phyloP scores from a whole-genome alignment of 164 flowering plant genomes.

The Aristolochia fimbriata region DNA sequence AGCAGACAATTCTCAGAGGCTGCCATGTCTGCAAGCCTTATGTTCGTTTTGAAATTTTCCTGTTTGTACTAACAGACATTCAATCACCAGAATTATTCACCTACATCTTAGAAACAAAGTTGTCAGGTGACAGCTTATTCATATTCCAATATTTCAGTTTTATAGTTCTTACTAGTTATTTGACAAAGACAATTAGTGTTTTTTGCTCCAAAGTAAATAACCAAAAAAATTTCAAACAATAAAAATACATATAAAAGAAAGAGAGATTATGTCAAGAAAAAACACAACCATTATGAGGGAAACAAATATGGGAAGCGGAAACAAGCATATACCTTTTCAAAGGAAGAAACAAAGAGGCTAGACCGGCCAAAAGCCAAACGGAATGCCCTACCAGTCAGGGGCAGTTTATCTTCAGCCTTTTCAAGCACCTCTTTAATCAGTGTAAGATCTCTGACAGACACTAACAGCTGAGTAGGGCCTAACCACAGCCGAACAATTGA shows the following conservation, averaged over 20 bases:
- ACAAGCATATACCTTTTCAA: conserved; percentile 28
- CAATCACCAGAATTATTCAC: too few species aligned
- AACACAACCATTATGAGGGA: neutral
- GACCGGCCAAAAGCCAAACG: conserved; percentile 52
- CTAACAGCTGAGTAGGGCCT: conserved; percentile 53
- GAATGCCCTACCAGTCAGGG: conserved; percentile 43
- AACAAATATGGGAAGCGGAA: neutral
- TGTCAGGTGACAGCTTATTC: too few species aligned
- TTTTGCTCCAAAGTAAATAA: neutral
- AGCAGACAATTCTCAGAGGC: too few species aligned
- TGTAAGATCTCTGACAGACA: conserved; percentile 44
- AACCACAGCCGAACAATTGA: conserved; percentile 56
- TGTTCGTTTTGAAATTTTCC: too few species aligned
- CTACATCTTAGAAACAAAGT: too few species aligned
- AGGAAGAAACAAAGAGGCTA: conserved; percentile 46
- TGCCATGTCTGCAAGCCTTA: too few species aligned
- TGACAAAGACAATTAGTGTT: neutral
- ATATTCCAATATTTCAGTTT: too few species aligned
- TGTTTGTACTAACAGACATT: too few species aligned
- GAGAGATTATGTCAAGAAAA: neutral
- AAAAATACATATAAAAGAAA: neutral
- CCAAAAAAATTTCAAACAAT: neutral
- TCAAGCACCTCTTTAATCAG: conserved; percentile 45
- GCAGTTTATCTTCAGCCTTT: conserved; percentile 59
- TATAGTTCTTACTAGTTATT: neutral